Conservation (phyloP, 73 alveolate genomes). For the Paramecium sonneborni region DNA sequence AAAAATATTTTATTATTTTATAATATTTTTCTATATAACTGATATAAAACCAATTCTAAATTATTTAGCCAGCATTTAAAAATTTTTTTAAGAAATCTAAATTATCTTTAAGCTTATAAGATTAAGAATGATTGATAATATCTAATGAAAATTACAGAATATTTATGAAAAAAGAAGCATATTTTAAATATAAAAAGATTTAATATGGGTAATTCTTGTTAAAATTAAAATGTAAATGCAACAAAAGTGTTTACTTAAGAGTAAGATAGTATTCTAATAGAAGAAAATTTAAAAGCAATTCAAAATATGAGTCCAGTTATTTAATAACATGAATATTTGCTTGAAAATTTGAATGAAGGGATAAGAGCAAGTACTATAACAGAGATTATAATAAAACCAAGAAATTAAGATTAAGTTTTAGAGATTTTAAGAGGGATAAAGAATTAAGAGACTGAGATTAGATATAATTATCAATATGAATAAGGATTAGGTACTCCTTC, state of each 20-base stretch:
- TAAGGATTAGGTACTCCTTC: neutral
- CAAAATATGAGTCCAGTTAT: neutral
- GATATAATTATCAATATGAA: neutral
- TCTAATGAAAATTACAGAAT: neutral
- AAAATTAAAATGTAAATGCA: neutral
- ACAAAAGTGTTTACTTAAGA: neutral
- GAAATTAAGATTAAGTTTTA: neutral
- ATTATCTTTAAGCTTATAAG: neutral
- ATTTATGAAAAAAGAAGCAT: neutral
- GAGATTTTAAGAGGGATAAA: neutral
- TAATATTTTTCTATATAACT: too few relatives aligned
- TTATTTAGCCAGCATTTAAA: neutral
- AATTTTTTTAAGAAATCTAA: neutral
- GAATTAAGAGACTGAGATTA: neutral
- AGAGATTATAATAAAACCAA: neutral
- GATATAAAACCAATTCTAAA: neutral
- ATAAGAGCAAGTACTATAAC: neutral
- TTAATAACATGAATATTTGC: neutral
- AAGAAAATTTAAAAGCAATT: neutral
- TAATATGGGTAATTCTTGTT: neutral
- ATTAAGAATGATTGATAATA: neutral
- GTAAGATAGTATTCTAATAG: neutral
- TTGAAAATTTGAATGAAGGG: neutral
- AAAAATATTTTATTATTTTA: too few relatives aligned
- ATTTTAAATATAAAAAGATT: neutral